Conservation (phyloP, 441 rosid genomes). For the Biscutella laevigata region DNA sequence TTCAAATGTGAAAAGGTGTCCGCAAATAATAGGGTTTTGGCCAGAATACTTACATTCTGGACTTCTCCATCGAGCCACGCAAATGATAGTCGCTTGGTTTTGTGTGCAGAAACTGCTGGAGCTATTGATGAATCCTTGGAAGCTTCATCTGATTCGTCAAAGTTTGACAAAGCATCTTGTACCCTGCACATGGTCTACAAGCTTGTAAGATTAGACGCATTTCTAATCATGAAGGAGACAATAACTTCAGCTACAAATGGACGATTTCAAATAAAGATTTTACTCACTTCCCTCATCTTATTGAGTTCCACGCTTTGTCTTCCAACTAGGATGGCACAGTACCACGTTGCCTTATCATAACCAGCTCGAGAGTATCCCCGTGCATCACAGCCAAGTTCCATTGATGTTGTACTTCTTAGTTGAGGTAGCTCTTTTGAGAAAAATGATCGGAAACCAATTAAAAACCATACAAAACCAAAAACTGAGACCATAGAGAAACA, state of each 20-base stretch:
- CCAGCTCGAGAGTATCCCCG: slow-evolving; percentile 90
- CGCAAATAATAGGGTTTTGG: not conserved
- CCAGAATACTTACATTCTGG: slow-evolving; percentile 52
- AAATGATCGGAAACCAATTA: slow-evolving; percentile 13
- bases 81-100: slow-evolving; percentile 63
- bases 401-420: slow-evolving; percentile 73
- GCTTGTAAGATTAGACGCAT: slow-evolving; percentile 30
- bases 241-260: not conserved
- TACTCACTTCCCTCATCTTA: slow-evolving; percentile 84
- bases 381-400: slow-evolving; percentile 94
- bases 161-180: slow-evolving; percentile 45
- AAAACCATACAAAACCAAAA: slow-evolving; percentile 6
- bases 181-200: slow-evolving; percentile 88
- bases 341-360: slow-evolving; percentile 60
- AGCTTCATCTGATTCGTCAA: slow-evolving; percentile 29
- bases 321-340: slow-evolving; percentile 92
- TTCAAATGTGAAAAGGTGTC: not conserved
- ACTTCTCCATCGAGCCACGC: slow-evolving; percentile 95
- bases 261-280: not conserved
- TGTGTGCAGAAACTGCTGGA: slow-evolving; percentile 44
- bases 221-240: slow-evolving; percentile 17
- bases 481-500: slow-evolving; percentile 2
- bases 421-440: slow-evolving; percentile 66
- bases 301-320: slow-evolving; percentile 77
- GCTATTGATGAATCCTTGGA: slow-evolving; percentile 34